A percentile compares a stretch with the other conserved stretches of the same genome.
phyloP scores from a whole-genome alignment of 2,329 filamentous ascomycete species.

The Epichloe aotearoae region DNA sequence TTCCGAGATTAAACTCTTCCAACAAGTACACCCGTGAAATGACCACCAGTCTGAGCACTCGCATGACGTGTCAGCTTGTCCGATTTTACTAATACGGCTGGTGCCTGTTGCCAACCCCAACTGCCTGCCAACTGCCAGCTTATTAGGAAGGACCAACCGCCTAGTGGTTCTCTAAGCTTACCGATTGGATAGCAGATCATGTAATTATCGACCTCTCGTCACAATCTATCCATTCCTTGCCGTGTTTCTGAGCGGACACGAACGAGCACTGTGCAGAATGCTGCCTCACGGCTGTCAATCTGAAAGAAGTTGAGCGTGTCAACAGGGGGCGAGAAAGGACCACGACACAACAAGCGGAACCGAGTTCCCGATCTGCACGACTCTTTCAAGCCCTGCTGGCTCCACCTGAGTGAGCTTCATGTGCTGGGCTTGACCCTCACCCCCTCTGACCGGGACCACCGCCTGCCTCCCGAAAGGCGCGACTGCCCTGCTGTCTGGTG shows the following conservation, averaged over 20 bases:
- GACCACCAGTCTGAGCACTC: background rate
- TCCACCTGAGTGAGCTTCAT: background rate
- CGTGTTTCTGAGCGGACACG: too few species aligned
- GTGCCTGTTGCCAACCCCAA: background rate
- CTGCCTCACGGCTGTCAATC: too few species aligned
- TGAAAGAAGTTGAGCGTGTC: too few species aligned
- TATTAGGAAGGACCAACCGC: background rate
- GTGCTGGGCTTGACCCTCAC: background rate
- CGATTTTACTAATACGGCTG: background rate
- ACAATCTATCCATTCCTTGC: too few species aligned
- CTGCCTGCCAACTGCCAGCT: background rate
- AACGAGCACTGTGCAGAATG: too few species aligned
- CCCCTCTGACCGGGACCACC: background rate
- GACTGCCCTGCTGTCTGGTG: background rate
- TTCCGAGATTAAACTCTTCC: too few species aligned
- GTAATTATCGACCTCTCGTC: too few species aligned
- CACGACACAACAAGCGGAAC: conserved; percentile 4
- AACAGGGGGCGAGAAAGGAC: background rate
- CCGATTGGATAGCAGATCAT: too few species aligned
- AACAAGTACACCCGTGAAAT: background rate
- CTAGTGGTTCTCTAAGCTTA: too few species aligned
- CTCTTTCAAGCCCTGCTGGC: conserved; percentile 3
- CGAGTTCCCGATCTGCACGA: conserved; percentile 9
- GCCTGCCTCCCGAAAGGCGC: background rate
- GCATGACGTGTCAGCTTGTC: background rate